Base-by-base conservation (phyloP, 2,329 filamentous ascomycete species). In the Aspergillus hortae region DNA sequence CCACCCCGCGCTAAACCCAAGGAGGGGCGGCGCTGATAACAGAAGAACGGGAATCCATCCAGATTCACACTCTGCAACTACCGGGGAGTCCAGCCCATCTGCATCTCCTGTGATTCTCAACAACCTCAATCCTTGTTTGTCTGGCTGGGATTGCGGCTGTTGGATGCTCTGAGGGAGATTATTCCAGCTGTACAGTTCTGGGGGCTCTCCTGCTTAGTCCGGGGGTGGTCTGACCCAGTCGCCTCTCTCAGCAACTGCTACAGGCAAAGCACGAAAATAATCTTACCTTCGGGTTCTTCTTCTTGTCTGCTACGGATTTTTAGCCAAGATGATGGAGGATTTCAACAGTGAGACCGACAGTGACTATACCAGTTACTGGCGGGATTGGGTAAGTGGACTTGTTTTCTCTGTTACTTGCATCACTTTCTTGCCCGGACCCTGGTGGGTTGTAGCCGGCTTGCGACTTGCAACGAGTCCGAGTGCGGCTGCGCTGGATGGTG, bases 281-380 rank as follows among this genome's bases (percentile, higher is more conserved):
- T 56, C 44, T 56, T 58, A 48, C 40, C 47, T 52, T 33, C 41
- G 44, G 51, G 51, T 48, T 35, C 38, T 40, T 43, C 17, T 40
- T 35, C 25, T 32, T 36, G 6, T 23, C 23, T 44, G 11, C 43
- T 44, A 32, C 33, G 35, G 19, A 48, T 23, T 35, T 25, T 10
- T 15, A 23, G 46, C 48, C 49, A 63, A 52, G 46, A 68, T 60
- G 65, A 97, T 97, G 94, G 94, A 97, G 71, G 92, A 97, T 76
- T 97, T 94, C 74, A 92, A 90, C 61, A 96, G 91, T 69, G 94
- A 99, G 74, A 95, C 92, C 11, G 94, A 99, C 71, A 96, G 92
- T 74, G 94, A 99, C 77, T 99, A 97, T 72, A 96, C 94, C 45
- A 97, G 91, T 75, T 99, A 97, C 74, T 99, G 94, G 94, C 82